Evolutionary conservation across 306 rosid species (phyloP).

Genomic region (Carpinus fangiana): DNA sequence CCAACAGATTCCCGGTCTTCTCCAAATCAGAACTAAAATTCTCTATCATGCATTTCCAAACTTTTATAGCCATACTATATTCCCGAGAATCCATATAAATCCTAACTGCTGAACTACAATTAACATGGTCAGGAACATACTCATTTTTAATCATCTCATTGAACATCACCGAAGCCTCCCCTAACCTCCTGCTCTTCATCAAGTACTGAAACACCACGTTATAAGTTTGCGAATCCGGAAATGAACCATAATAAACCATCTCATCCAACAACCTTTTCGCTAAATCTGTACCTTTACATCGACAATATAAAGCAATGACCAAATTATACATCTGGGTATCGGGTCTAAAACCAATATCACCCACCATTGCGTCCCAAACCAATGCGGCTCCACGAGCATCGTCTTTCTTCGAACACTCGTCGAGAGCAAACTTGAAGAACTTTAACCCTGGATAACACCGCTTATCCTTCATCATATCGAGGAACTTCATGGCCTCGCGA

Average conservation of each 20-base stretch:
- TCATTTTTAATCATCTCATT: constrained; percentile 70
- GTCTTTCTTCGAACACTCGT: constrained; percentile 47
- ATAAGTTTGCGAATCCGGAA: constrained; percentile 54
- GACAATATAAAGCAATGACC: constrained; percentile 55
- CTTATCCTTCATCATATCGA: constrained; percentile 43
- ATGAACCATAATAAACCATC: constrained; percentile 53
- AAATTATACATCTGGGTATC: constrained; percentile 48
- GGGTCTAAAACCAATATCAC: constrained; percentile 30
- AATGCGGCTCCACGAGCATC: constrained; percentile 45
- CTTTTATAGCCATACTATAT: constrained; percentile 46
- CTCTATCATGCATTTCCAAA: constrained; percentile 61
- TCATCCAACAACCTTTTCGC: constrained; percentile 52
- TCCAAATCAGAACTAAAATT: constrained; percentile 47
- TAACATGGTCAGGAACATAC: constrained; percentile 51
- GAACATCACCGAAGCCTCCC: constrained; percentile 49
- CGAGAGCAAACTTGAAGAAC: constrained; percentile 56
- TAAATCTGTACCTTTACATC: constrained; percentile 23
- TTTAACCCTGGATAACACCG: constrained; percentile 60
- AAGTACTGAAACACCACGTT: constrained; percentile 49
- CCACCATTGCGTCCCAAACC: constrained; percentile 57
- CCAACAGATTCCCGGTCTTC: constrained; percentile 46
- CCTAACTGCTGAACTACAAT: constrained; percentile 54
- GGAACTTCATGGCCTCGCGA: constrained; percentile 39
- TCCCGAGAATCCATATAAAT: constrained; percentile 46
- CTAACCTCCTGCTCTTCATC: constrained; percentile 45